phyloP scores from a whole-genome alignment of 108 stramenopile species.

The Skeletonema marinoi region DNA sequence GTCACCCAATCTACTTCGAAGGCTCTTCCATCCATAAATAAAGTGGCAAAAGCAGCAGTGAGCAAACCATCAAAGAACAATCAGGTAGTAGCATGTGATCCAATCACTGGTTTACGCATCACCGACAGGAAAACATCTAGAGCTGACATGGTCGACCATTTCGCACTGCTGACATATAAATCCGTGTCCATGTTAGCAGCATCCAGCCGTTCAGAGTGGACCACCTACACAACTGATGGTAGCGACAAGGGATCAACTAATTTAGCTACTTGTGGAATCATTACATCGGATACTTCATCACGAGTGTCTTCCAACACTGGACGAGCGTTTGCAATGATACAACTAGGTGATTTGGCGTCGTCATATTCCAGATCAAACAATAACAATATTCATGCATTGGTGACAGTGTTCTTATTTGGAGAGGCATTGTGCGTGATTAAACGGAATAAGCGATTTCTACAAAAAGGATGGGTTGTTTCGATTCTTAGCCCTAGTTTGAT shows the following conservation, averaged over 20 bases:
- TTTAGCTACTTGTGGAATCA: slow-evolving; percentile 36
- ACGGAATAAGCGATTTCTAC: slow-evolving; percentile 31
- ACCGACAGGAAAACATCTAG: slow-evolving; percentile 43
- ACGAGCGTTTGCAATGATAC: slow-evolving; percentile 68
- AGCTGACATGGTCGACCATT: slow-evolving; percentile 30
- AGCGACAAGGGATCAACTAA: slow-evolving; percentile 17
- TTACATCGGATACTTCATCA: slow-evolving; percentile 20
- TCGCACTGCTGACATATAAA: slow-evolving; percentile 18
- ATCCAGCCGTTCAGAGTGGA: slow-evolving; percentile 26
- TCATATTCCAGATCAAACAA: neutral
- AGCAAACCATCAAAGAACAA: neutral
- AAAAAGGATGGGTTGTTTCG: slow-evolving; percentile 63
- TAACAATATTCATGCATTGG: slow-evolving; percentile 50
- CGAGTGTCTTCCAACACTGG: slow-evolving; percentile 54
- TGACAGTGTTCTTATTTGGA: slow-evolving; percentile 82
- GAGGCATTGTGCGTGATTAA: slow-evolving; percentile 44
- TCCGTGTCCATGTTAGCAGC: slow-evolving; percentile 33
- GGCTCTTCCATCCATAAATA: neutral
- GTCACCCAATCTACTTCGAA: neutral
- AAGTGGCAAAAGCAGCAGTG: neutral
- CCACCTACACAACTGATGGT: neutral
- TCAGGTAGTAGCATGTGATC: slow-evolving; percentile 16
- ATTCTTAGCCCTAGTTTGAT: slow-evolving; percentile 62
- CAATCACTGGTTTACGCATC: slow-evolving; percentile 38
- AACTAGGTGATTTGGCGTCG: slow-evolving; percentile 55